Conservation (phyloP, 164 flowering plant genomes). For the Vitis amurensis region DNA sequence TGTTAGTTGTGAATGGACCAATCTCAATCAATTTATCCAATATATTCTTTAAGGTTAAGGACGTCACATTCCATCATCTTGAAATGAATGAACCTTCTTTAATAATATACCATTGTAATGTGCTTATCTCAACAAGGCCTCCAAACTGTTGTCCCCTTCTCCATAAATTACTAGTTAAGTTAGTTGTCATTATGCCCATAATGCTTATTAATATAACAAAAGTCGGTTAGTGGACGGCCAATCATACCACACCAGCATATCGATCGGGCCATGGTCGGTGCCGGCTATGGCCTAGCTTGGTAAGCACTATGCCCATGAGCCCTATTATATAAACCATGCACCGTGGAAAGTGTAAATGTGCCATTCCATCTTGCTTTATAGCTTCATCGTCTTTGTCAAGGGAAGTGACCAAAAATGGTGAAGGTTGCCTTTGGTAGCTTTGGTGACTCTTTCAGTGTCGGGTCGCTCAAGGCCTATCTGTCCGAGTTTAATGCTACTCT, state of each 20-base stretch:
- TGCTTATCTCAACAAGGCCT: neutral
- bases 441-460: constrained; percentile 61
- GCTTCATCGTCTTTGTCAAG: no score
- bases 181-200: constrained; percentile 23
- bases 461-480: constrained; percentile 51
- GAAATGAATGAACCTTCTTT: neutral
- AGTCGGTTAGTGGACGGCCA: constrained; percentile 31
- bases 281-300: constrained; percentile 22
- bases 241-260: neutral
- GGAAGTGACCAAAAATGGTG: constrained; percentile 42
- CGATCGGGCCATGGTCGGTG: constrained; percentile 41
- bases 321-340: neutral
- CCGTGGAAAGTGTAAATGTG: no score
- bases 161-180: constrained; percentile 5
- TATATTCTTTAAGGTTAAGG: neutral
- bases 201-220: constrained; percentile 12
- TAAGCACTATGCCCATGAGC: neutral
- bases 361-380: no score
- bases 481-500: constrained; percentile 75
- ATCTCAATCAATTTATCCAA: neutral
- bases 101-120: constrained; percentile 1
- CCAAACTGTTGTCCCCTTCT: constrained; percentile 1
- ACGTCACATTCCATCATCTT: neutral
- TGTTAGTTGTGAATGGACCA: neutral
- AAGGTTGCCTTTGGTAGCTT: constrained; percentile 51